phyloP scores from a whole-genome alignment of 2,329 filamentous ascomycete genomes.

The Alternaria panax region DNA sequence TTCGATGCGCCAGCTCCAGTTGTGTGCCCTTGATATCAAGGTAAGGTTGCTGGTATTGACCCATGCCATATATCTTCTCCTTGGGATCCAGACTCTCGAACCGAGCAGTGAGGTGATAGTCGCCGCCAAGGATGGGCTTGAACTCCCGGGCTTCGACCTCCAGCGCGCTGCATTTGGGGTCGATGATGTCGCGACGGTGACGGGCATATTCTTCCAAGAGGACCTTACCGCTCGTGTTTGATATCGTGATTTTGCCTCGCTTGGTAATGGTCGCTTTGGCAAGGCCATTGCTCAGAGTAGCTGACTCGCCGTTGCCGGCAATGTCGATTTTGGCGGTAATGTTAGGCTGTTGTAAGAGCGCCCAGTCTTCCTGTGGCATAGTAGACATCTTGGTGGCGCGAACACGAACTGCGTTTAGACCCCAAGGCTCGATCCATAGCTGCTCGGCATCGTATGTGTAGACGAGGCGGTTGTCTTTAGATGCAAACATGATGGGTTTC shows the following conservation, averaged over 20 bases:
- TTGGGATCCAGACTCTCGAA: conserved; percentile 63
- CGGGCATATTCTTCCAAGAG: conserved; percentile 64
- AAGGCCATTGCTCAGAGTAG: conserved; percentile 58
- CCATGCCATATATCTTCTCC: conserved; percentile 73
- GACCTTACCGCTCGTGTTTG: conserved; percentile 51
- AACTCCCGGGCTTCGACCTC: conserved; percentile 66
- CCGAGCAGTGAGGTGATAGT: conserved; percentile 65
- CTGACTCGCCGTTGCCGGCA: conserved; percentile 32
- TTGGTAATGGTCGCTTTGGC: conserved; percentile 58
- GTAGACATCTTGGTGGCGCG: conserved; percentile 54
- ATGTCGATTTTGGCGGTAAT: conserved; percentile 17
- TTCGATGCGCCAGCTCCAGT: conserved; percentile 70
- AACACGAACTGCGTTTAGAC: conserved; percentile 57
- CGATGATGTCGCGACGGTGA: conserved; percentile 58
- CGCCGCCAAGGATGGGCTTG: conserved; percentile 59
- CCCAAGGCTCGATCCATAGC: conserved; percentile 60
- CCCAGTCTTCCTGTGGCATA: conserved; percentile 41
- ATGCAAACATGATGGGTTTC: background rate
- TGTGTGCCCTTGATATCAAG: conserved; percentile 70
- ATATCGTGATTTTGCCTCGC: conserved; percentile 60
- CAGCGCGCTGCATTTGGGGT: conserved; percentile 67
- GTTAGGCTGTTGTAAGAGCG: conserved; percentile 21
- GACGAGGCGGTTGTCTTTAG: conserved; percentile 52
- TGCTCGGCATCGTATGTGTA: conserved; percentile 63
- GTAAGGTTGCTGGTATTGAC: conserved; percentile 70